Conservation (phyloP, 208 protist genomes). For the Angomonas deanei region DNA sequence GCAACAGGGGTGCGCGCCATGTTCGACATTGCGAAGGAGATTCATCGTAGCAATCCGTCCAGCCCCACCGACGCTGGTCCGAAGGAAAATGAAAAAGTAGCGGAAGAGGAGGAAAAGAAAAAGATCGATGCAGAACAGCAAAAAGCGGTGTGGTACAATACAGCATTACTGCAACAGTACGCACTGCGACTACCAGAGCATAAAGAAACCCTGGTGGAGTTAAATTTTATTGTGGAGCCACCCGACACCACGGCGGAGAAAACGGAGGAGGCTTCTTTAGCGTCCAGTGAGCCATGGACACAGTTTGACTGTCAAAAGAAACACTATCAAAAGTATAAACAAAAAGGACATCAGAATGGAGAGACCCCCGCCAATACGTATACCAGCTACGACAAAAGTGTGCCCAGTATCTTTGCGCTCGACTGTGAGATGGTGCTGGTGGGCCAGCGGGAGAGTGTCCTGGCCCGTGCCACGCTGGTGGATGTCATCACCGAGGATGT, state of each 20-base stretch:
- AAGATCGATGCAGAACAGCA: not conserved
- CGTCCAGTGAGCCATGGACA: not conserved
- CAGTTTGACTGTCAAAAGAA: not conserved
- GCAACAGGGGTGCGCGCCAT: not conserved
- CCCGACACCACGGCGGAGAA: not conserved
- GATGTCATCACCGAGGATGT: constrained; percentile 51
- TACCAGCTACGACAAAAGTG: not conserved
- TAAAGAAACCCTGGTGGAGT: not conserved
- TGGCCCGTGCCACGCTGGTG: constrained; percentile 83
- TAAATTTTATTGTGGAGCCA: not conserved
- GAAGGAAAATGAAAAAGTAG: not conserved
- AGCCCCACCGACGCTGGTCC: not conserved
- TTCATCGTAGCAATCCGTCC: not conserved
- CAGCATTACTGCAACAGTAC: constrained; percentile 3
- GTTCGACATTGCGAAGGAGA: not conserved
- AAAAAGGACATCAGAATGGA: not conserved
- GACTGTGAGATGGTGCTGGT: constrained; percentile 92
- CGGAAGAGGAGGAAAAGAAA: not conserved
- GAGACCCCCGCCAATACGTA: not conserved
- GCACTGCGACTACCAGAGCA: not conserved
- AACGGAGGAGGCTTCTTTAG: not conserved
- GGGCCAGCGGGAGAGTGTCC: constrained; percentile 34
- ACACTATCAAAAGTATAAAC: not conserved
- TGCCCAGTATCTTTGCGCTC: constrained; percentile 49
- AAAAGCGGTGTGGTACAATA: constrained; percentile 15